A percentile compares a stretch with the other conserved stretches of the same genome.
Conservation (phyloP, 1,284 basidiomycete genomes). For the Singerocomus inundabilis region DNA sequence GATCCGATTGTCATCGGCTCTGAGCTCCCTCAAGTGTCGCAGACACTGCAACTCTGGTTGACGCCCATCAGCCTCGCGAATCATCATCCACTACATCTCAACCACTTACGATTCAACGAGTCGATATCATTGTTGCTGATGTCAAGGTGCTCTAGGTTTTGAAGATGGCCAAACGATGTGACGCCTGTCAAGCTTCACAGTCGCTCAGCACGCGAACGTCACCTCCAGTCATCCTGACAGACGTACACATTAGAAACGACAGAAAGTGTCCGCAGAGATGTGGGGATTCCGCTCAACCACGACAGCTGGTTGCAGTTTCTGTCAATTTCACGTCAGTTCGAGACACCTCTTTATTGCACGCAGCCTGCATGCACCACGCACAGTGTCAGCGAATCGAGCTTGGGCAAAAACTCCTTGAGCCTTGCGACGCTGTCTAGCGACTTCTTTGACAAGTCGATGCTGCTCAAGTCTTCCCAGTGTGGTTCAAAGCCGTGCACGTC, state of each 20-base stretch:
- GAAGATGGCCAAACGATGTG: conserved; percentile 87
- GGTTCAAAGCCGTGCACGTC: conserved; percentile 95
- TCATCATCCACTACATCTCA: not conserved
- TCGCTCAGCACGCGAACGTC: conserved; percentile 18
- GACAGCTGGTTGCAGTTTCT: conserved; percentile 81
- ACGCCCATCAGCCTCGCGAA: conserved; percentile 1
- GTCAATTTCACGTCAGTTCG: conserved; percentile 26
- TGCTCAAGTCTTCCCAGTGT: conserved; percentile 82
- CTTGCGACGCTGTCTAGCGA: conserved; percentile 87
- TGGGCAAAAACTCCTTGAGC: conserved; percentile 92
- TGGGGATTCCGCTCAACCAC: conserved; percentile 86
- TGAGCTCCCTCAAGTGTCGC: conserved; percentile 84
- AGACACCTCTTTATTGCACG: not conserved
- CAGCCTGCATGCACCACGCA: conserved; percentile 42
- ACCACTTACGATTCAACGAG: conserved; percentile 74
- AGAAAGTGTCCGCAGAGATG: conserved; percentile 75
- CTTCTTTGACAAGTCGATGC: conserved; percentile 78
- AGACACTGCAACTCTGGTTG: conserved; percentile 77
- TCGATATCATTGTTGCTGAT: conserved; percentile 90
- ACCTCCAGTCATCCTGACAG: conserved; percentile 2
- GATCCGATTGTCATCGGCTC: conserved; percentile 84
- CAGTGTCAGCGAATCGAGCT: conserved; percentile 79
- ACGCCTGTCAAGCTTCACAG: conserved; percentile 70
- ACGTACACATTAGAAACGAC: conserved; percentile 75
- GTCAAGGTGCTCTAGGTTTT: conserved; percentile 86